These are phyloP conservation scores for Apiotrichum montevideense DNA, from an alignment of 1,284 basidiomycete genomes.

Conservation along the genomic window DNA sequence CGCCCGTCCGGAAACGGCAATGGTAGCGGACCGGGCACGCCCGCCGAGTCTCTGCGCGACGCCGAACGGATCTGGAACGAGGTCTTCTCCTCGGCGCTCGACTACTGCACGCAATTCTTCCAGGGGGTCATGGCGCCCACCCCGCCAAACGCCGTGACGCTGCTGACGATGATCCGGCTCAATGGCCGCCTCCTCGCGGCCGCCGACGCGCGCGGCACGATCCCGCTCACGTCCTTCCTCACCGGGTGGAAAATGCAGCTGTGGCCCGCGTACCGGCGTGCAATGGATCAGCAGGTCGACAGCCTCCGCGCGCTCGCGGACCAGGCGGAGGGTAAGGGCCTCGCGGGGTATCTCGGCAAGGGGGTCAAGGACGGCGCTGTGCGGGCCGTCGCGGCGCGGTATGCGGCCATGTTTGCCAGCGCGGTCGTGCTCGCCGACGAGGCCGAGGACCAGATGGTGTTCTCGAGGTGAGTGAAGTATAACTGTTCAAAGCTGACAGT, in stretches of 20 bases:
- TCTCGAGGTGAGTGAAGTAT: slow-evolving; percentile 61
- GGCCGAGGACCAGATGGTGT: slow-evolving; percentile 88
- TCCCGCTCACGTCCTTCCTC: slow-evolving; percentile 70
- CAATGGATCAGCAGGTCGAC: slow-evolving; percentile 75
- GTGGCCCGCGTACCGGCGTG: slow-evolving; percentile 86
- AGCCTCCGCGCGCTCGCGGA: slow-evolving; percentile 73
- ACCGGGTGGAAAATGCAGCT: slow-evolving; percentile 71
- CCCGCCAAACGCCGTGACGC: slow-evolving; percentile 62
- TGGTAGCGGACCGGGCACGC: slow-evolving; percentile 36
- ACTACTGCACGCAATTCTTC: slow-evolving; percentile 58
- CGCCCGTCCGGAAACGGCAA: slow-evolving; percentile 1
- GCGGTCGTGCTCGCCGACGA: slow-evolving; percentile 71
- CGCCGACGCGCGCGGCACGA: slow-evolving; percentile 65
- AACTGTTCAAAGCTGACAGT: neutral
- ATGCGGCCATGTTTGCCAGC: slow-evolving; percentile 69
- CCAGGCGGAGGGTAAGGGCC: slow-evolving; percentile 52
- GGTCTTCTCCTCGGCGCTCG: slow-evolving; percentile 78
- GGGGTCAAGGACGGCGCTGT: slow-evolving; percentile 65
- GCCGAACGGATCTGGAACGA: slow-evolving; percentile 70
- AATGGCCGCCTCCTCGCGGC: slow-evolving; percentile 70
- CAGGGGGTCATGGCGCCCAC: slow-evolving; percentile 32
- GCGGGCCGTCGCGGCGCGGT: slow-evolving; percentile 57
- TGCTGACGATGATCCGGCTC: slow-evolving; percentile 81
- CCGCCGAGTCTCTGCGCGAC: slow-evolving; percentile 45
- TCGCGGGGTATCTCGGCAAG: slow-evolving; percentile 52